phyloP scores from a whole-genome alignment of 2,329 filamentous ascomycete species.

The Emydomyces testavorans region DNA sequence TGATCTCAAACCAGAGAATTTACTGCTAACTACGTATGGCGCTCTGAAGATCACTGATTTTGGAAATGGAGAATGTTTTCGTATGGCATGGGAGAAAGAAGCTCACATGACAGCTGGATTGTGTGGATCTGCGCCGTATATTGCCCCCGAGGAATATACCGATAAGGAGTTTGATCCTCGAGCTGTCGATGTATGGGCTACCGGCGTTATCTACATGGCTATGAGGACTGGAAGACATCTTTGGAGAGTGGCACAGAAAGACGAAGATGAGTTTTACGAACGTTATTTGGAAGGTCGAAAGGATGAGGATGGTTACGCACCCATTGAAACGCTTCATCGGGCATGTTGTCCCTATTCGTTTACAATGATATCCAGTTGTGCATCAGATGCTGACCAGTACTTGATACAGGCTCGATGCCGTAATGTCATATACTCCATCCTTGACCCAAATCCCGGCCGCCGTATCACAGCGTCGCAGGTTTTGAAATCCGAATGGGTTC shows the following conservation, averaged over 20 bases:
- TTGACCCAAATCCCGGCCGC: conserved; percentile 84
- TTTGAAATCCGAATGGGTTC: conserved; percentile 95
- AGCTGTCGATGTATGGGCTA: conserved; percentile 97
- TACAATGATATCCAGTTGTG: conserved; percentile 11
- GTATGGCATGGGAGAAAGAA: conserved; percentile 98
- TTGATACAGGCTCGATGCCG: conserved; percentile 70
- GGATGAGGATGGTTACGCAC: conserved; percentile 90
- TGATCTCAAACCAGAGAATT: conserved; percentile 92
- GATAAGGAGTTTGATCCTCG: conserved; percentile 94
- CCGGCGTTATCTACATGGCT: conserved; percentile 98
- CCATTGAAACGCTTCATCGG: conserved; percentile 88
- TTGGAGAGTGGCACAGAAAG: conserved; percentile 93
- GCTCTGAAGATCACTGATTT: conserved; percentile 97
- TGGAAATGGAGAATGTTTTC: conserved; percentile 96
- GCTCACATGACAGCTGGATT: conserved; percentile 96
- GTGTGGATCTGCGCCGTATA: conserved; percentile 93
- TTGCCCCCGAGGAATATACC: conserved; percentile 89
- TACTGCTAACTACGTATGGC: conserved; percentile 83
- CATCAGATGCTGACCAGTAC: conserved; percentile 15
- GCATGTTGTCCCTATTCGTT: conserved; percentile 45
- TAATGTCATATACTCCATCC: conserved; percentile 97
- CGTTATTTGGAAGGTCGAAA: conserved; percentile 85
- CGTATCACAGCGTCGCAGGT: conserved; percentile 94
- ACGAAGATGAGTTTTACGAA: conserved; percentile 94
- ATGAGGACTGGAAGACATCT: conserved; percentile 94